phyloP scores from a whole-genome alignment of 2,329 filamentous ascomycete species.

The Trichophyton benhamiae region DNA sequence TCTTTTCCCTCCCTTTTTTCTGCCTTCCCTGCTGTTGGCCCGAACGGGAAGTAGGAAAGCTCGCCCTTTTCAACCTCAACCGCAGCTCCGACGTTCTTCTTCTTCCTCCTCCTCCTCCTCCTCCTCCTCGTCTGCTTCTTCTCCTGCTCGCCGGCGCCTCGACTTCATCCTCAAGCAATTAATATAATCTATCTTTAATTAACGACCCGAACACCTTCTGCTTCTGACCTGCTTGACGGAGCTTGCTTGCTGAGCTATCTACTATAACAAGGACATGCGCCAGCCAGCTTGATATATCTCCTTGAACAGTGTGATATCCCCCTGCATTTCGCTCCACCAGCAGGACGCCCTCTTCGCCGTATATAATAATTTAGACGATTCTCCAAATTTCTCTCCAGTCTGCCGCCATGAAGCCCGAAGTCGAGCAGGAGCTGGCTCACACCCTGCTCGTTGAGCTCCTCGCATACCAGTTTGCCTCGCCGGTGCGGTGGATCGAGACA shows the following conservation, averaged over 20 bases:
- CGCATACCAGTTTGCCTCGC: conserved; percentile 97
- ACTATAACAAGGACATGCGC: neutral
- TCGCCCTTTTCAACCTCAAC: conserved; percentile 10
- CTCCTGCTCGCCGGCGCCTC: conserved; percentile 8
- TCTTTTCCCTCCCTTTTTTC: neutral
- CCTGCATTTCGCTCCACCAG: neutral
- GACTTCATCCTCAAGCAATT: conserved; percentile 5
- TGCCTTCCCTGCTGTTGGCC: neutral
- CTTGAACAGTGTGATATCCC: neutral
- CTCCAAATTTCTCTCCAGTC: neutral
- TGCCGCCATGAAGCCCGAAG: conserved; percentile 79
- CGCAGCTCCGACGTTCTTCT: conserved; percentile 8
- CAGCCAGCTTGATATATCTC: neutral
- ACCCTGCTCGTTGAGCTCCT: conserved; percentile 96
- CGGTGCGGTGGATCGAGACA: conserved; percentile 98
- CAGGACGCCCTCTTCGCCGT: neutral
- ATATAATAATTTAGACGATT: neutral
- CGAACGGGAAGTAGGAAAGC: conserved; percentile 4
- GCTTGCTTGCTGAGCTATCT: neutral
- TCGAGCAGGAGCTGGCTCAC: conserved; percentile 98
- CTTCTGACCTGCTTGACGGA: neutral
- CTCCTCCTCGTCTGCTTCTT: neutral
- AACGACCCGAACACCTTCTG: neutral
- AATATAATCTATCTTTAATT: neutral
- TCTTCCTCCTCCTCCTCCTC: conserved; percentile 13